These are phyloP conservation scores for Tolypocladium paradoxum DNA, from an alignment of 2,329 filamentous ascomycete species.

Conservation along the genomic window DNA sequence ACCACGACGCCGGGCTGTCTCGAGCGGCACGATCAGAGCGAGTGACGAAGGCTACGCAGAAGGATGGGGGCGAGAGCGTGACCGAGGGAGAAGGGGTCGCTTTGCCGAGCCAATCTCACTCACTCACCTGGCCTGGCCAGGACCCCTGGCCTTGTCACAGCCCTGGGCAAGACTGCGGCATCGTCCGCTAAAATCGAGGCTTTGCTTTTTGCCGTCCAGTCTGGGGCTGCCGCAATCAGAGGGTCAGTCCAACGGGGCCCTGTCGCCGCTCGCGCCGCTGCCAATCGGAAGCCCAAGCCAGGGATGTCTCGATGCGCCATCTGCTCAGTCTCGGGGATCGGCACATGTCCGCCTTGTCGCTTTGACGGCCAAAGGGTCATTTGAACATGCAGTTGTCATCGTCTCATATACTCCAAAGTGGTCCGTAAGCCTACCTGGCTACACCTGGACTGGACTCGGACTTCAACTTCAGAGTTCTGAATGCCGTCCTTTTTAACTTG, in stretches of 20 bases:
- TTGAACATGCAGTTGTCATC: not conserved
- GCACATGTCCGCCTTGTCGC: not conserved
- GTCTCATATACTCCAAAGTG: no score
- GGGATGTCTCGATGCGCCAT: not conserved
- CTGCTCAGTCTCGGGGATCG: not conserved
- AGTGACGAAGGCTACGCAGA: no score
- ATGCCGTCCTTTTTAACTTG: no score
- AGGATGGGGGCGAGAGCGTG: not conserved
- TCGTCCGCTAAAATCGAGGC: not conserved
- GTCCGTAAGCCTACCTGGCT: no score
- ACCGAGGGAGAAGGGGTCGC: not conserved
- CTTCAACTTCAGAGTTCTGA: no score
- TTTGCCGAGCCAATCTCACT: not conserved
- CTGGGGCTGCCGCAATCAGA: not conserved
- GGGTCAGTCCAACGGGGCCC: not conserved
- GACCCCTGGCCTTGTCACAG: no score
- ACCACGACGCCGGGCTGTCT: not conserved
- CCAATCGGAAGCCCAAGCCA: not conserved
- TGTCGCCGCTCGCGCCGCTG: not conserved
- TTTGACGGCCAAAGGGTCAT: not conserved
- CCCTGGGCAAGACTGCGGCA: no score
- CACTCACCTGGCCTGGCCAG: no score
- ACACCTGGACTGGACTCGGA: no score
- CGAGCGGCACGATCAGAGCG: not conserved
- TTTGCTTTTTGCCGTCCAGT: not conserved